Percentiles rank a stretch among this genome's conserved stretches.
phyloP scores from a whole-genome alignment of 2,329 filamentous ascomycete genomes.

The Penicillium hordei region DNA sequence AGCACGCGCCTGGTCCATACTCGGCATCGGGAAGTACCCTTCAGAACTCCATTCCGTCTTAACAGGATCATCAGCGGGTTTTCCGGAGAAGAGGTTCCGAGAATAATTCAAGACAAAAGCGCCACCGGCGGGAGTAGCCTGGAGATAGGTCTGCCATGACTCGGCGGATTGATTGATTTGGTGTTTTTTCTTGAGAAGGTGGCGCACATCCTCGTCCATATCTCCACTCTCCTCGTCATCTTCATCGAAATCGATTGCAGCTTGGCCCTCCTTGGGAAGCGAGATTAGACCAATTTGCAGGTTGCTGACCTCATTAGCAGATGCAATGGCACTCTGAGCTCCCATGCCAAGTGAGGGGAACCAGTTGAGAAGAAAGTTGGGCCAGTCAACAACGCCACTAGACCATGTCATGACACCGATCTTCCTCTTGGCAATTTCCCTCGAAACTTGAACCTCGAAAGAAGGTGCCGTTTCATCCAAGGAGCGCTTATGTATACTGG shows the following conservation, averaged over 20 bases:
- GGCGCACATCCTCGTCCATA: conserved; percentile 14
- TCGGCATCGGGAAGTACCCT: conserved; percentile 37
- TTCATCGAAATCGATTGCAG: conserved; percentile 23
- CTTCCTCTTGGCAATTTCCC: conserved; percentile 33
- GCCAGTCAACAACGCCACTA: conserved; percentile 41
- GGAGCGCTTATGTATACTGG: conserved; percentile 32
- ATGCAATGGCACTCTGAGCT: conserved; percentile 19
- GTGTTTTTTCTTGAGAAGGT: conserved; percentile 16
- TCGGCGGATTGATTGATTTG: conserved; percentile 29
- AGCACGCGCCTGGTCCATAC: conserved; percentile 30
- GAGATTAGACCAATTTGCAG: conserved; percentile 38
- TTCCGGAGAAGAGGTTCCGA: conserved; percentile 41
- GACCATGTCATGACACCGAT: conserved; percentile 37
- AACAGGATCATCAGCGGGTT: conserved; percentile 30
- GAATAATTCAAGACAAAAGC: conserved; percentile 38
- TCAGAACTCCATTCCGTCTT: conserved; percentile 45
- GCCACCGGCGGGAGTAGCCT: conserved; percentile 30
- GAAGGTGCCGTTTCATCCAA: conserved; percentile 30
- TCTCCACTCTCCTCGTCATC: conserved; percentile 25
- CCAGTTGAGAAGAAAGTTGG: conserved; percentile 27
- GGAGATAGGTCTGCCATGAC: conserved; percentile 35
- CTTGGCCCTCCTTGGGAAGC: conserved; percentile 22
- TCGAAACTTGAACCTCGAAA: conserved; percentile 34
- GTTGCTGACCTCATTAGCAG: conserved; percentile 27
- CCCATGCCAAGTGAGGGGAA: conserved; percentile 27